Evolutionary conservation across 495 filamentous ascomycete species (phyloP).

Genomic region (Lepraria neglecta): DNA sequence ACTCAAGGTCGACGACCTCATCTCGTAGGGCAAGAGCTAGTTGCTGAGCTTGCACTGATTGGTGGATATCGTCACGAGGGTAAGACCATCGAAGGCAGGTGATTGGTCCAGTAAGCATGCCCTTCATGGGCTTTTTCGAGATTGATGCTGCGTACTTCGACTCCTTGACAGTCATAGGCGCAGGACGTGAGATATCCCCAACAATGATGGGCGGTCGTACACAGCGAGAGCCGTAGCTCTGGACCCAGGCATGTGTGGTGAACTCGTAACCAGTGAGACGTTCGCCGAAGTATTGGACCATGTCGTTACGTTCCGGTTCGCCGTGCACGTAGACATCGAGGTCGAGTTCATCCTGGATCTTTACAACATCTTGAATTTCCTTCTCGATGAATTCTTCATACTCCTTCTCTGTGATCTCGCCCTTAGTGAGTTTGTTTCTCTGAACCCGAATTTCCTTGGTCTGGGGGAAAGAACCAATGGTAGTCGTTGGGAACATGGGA

Average conservation of each 20-base stretch:
- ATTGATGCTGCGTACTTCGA: slow-evolving; percentile 95
- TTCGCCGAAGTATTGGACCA: slow-evolving; percentile 99
- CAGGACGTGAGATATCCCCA: slow-evolving; percentile 92
- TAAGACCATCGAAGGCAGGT: slow-evolving; percentile 99
- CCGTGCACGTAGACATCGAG: slow-evolving; percentile 97
- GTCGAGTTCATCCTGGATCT: slow-evolving; percentile 94
- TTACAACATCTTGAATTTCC: slow-evolving; percentile 88
- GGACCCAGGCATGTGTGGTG: slow-evolving; percentile 98
- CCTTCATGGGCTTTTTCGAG: slow-evolving; percentile 99
- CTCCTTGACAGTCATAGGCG: slow-evolving; percentile 99
- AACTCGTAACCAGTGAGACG: slow-evolving; percentile 94
- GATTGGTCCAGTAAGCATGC: slow-evolving; percentile 98
- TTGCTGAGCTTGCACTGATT: slow-evolving; percentile 97
- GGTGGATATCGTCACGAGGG: slow-evolving; percentile 98
- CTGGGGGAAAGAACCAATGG: slow-evolving; percentile 98
- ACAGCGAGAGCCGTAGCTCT: slow-evolving; percentile 95
- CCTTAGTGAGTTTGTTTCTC: slow-evolving; percentile 97
- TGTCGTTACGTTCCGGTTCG: slow-evolving; percentile 99
- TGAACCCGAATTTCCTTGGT: slow-evolving; percentile 95
- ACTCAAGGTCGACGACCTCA: slow-evolving; percentile 95
- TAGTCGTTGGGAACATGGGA: slow-evolving; percentile 96
- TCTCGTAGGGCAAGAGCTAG: slow-evolving; percentile 96
- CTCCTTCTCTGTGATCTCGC: slow-evolving; percentile 81
- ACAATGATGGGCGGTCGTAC: slow-evolving; percentile 97
- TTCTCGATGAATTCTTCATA: slow-evolving; percentile 98